Base-by-base conservation (phyloP, 495 filamentous ascomycete genomes). In the Neurospora sp. region DNA sequence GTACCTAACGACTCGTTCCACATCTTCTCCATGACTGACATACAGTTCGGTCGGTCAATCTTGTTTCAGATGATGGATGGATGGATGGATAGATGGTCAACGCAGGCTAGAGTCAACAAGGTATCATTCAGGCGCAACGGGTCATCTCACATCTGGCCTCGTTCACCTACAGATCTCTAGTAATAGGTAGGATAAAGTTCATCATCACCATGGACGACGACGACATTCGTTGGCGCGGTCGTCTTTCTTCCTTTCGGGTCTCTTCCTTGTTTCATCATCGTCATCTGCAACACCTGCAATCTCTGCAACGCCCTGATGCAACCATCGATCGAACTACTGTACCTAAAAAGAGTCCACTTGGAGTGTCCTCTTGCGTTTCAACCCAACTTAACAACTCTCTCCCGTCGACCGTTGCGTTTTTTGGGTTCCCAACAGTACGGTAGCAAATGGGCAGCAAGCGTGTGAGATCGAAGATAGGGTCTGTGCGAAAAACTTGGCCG, bases 301-400 rank as follows among this genome's bases (percentile, higher is more conserved):
- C 21, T 24, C 21, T 54, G 45, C 21, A 54, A 54, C 45, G 21
- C 13, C 13, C n/a, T 24, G 43, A 48, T 54, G 24, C 45, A 54
- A 54, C 21, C 11, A 54, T 54, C 45, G 45, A 24, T 54, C 45
- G 45, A 24, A 54, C 21, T 39, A 11, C 38, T 39, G 38, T 39
- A 39, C 38, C 38, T 39, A 39, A 9, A 39, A n/a, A 45, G 19
- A 39, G n/a, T 15, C 45, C 45, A 54, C 45, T 54, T 54, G 21
- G n/a, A 54, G 11, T 54, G 45, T 48, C 71, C 38, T 39, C 28
- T 34, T 39, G 70, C 34, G 71, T 71, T 74, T 74, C 73, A 45
- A 74, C 70, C 73, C 73, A 74, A 71, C 72, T 45, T 48, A 11
- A 24, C 45, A 24, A 5, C 45, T 6, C n/a, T 54, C 21, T 24